Conservation (phyloP, 345 rosid species). For the Lumnitzera littorea region DNA sequence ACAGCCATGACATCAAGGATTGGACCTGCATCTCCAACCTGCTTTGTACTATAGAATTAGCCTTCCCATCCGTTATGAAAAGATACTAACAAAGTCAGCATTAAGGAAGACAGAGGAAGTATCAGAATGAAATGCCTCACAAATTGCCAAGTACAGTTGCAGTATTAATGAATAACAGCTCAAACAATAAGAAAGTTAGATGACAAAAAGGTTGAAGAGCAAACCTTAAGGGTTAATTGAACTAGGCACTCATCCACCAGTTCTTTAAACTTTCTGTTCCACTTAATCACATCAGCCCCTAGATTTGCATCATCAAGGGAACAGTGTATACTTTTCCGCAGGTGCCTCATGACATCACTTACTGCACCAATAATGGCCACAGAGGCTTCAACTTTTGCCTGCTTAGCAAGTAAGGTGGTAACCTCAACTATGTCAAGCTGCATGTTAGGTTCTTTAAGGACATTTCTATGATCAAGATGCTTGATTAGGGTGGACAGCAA, state of each 20-base stretch:
- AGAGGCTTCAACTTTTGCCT: constrained; percentile 62
- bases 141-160: too few relatives aligned
- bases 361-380: constrained; percentile 74
- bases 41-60: constrained; percentile 16
- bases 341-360: constrained; percentile 79
- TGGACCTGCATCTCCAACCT: constrained; percentile 98
- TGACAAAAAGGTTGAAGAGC: constrained; percentile 8
- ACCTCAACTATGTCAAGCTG: constrained; percentile 78
- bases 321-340: constrained; percentile 78
- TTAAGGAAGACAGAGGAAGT: not conserved
- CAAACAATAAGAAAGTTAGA: not conserved
- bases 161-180: not conserved
- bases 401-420: constrained; percentile 61
- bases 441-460: constrained; percentile 66
- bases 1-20: constrained; percentile 84
- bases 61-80: constrained; percentile 11
- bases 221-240: constrained; percentile 61
- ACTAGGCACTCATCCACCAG: constrained; percentile 85
- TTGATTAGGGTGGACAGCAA: constrained; percentile 77
- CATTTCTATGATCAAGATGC: constrained; percentile 93
- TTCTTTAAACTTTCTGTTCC: constrained; percentile 52
- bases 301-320: constrained; percentile 65
- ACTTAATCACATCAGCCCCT: constrained; percentile 47
- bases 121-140: not conserved
- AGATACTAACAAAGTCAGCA: not conserved